Evolutionary conservation across 163 green algal species (phyloP), one percentile per base, ranked within the genome.

Genomic region (Prototheca stagnorum): DNA sequence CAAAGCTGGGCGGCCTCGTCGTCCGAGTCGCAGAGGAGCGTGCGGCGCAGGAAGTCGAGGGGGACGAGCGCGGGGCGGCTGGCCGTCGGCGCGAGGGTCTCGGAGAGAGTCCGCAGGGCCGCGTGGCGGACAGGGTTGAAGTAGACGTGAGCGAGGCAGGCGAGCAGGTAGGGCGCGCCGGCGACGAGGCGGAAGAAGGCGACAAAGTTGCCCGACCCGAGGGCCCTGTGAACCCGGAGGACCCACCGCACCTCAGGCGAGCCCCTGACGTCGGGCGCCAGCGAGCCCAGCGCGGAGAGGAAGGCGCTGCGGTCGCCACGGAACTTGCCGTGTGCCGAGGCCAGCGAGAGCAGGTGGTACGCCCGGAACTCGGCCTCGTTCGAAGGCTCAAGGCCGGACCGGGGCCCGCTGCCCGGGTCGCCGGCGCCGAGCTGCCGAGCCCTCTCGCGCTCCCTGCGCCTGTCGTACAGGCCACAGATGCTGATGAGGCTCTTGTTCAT

Each of bases 401-500:
- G 45, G n/a, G 33, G 24, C 7, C 28, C 11, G 45, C 24, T 44
- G 33, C 29, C 16, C 12, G 5, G 36, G 16, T 29, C 8, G 11
- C 8, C 6, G n/a, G 9, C 5, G 7, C n/a, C 4, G 17, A 45
- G 35, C 17, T 35, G 22, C 0, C 14, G 11, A 23, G 44, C 27
- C 17, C 25, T 23, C n/a, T 39, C 53, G 28, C 40, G 26, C 11
- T 37, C 45, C 9, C 39, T 24, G 17, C 49, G 36, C 7, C 73
- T 71, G n/a, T 78, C 47, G 56, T 89, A 89, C 57, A 89, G 77
- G 34, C 70, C 60, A 25, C 62, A 60, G 26, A 89, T 52, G 9
- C 67, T 68, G 12, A 77, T 82, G 7, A 79, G 31, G 4, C 65
- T 72, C 61, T 91, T 91, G 59, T 81, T 85, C 44, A 89, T 72